Conservation (phyloP, 257 asterid genomes). For the Plectranthus barbatus region DNA sequence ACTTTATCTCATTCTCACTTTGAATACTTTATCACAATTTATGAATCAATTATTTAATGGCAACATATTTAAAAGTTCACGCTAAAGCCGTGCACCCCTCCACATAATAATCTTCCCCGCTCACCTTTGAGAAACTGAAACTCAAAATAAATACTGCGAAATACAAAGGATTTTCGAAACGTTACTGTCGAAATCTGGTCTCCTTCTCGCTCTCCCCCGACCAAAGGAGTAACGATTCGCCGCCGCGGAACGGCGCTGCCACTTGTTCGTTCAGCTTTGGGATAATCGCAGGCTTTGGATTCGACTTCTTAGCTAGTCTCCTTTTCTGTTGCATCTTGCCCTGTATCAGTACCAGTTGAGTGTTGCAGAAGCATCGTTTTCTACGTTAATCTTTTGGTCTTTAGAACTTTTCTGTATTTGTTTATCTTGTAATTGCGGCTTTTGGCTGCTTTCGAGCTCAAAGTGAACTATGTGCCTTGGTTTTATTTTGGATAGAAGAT, state of each 20-base stretch:
- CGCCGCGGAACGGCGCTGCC: slow-evolving; percentile 32
- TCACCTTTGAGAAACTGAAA: slow-evolving; percentile 1
- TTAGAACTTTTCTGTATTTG: background rate
- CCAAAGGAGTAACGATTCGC: slow-evolving; percentile 38
- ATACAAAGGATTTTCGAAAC: background rate
- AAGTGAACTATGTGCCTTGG: background rate
- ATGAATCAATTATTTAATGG: too few relatives aligned
- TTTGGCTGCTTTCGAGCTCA: background rate
- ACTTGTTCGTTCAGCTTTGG: background rate
- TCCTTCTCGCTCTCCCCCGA: slow-evolving; percentile 15
- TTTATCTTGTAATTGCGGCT: background rate
- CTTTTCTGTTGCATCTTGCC: background rate
- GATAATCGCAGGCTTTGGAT: background rate
- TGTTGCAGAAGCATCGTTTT: background rate
- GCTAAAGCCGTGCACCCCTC: slow-evolving; percentile 22
- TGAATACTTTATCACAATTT: too few relatives aligned
- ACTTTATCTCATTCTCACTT: too few relatives aligned
- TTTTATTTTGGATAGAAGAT: background rate
- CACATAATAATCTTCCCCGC: slow-evolving; percentile 1
- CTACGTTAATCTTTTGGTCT: background rate
- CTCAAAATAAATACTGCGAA: slow-evolving; percentile 1
- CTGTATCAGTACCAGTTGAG: background rate
- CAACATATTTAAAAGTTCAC: too few relatives aligned
- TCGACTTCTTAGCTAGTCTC: background rate
- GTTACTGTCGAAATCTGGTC: slow-evolving; percentile 5